Conservation (phyloP, 805 yeast species). For the Lipomyces yamanashiensis region DNA sequence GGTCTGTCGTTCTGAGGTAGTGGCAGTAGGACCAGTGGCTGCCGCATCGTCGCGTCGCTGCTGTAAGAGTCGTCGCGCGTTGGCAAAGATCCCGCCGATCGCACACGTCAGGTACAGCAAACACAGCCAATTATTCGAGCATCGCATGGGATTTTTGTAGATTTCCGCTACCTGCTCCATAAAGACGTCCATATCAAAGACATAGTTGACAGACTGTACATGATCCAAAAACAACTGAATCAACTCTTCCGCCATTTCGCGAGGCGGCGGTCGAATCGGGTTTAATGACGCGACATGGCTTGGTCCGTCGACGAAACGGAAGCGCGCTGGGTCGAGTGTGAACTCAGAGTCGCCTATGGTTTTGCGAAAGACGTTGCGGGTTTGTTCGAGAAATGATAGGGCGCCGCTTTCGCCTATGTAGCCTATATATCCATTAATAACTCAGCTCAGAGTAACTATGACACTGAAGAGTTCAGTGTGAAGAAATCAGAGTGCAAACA, state of each 20-base stretch:
- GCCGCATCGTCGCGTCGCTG: conserved; percentile 20
- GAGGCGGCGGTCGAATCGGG: conserved; percentile 44
- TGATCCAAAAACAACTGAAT: conserved; percentile 47
- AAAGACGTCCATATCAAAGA: conserved; percentile 48
- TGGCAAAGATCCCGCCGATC: conserved; percentile 49
- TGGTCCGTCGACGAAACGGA: conserved; percentile 49
- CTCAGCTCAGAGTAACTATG: too few species aligned
- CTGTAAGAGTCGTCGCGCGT: conserved; percentile 39
- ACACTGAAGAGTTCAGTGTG: too few species aligned
- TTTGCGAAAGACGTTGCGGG: conserved; percentile 48
- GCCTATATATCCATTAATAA: background rate
- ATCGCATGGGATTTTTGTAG: conserved; percentile 44
- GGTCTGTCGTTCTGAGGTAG: background rate
- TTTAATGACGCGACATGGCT: conserved; percentile 37
- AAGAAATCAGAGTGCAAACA: background rate
- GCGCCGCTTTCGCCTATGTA: conserved; percentile 53
- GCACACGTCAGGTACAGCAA: conserved; percentile 50
- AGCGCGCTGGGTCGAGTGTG: conserved; percentile 49
- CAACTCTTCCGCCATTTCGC: conserved; percentile 43
- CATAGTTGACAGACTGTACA: conserved; percentile 49
- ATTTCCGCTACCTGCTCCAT: conserved; percentile 41
- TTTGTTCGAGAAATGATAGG: conserved; percentile 49
- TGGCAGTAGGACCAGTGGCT: background rate
- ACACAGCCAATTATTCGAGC: conserved; percentile 43
- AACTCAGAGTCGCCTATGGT: conserved; percentile 46